Percentiles rank a stretch among this genome's conserved stretches.
phyloP scores from a whole-genome alignment of 768 basidiomycete genomes.

The Naganishia antarctica region DNA sequence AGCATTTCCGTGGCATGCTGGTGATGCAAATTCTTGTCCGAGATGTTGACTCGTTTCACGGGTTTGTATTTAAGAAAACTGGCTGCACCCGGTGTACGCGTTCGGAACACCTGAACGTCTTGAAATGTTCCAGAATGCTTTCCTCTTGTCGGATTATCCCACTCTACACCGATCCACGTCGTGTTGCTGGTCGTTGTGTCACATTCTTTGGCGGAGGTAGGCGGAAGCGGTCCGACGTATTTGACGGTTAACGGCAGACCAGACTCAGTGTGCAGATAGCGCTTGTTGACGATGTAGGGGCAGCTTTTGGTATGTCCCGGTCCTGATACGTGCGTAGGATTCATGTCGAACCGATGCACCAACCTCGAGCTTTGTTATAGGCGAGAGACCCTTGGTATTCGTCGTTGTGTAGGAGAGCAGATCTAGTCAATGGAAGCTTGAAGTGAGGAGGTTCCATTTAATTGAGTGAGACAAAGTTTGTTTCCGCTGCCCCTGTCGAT shows the following conservation, averaged over 20 bases:
- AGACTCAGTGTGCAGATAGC: slow-evolving; percentile 38
- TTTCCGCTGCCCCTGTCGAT: slow-evolving; percentile 7
- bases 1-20: slow-evolving; percentile 13
- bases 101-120: slow-evolving; percentile 67
- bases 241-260: slow-evolving; percentile 34
- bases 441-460: background rate
- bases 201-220: background rate
- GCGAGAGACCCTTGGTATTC: too few species aligned
- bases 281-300: slow-evolving; percentile 26
- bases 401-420: too few species aligned
- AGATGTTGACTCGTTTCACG: background rate
- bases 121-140: slow-evolving; percentile 82
- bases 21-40: background rate
- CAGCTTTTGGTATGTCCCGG: background rate
- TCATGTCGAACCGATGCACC: too few species aligned
- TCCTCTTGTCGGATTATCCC: slow-evolving; percentile 79
- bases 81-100: slow-evolving; percentile 34
- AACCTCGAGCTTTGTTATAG: too few species aligned
- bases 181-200: background rate
- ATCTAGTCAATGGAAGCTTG: too few species aligned
- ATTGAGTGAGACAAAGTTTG: background rate
- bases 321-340: too few species aligned
- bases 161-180: slow-evolving; percentile 92
- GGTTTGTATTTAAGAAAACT: slow-evolving; percentile 37
- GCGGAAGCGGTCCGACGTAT: slow-evolving; percentile 38